Evolutionary conservation across 2,329 filamentous ascomycete genomes (phyloP), one percentile per base, ranked within the genome.

Genomic region (Microsporum canis): DNA sequence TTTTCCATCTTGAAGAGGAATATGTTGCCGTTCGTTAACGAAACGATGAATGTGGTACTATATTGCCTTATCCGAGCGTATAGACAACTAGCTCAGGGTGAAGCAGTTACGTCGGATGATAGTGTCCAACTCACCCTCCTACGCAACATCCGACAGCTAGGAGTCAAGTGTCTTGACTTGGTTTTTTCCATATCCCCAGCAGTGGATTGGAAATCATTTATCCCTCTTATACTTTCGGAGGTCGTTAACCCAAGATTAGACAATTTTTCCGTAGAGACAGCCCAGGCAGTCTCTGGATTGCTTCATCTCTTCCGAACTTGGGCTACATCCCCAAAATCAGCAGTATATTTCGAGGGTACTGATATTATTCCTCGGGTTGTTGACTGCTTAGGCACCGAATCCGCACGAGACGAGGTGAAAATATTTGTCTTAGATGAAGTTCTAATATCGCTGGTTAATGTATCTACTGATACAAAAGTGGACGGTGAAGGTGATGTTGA

Each of bases 391-490:
- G 79, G 80, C 3, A 80, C 88, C 4, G 80, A 83, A 53, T 92
- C 88, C 60, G 84, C 88, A 0, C 94, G 94, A 71, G 88, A 92
- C 64, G 87, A 91, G 61, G 91, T 99, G 61, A 94, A 91, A 69
- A 76, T 88, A 0, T 95, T 89, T 70, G 84, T 91, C 0, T 78
- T 99, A 34, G 81, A 83, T 62, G 76, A 84, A 8, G 86, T 97
- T 47, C 73, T 99, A 51, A 81, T 83, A 49, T 87, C 85, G 61
- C 77, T 92, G 38, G 80, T 90, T 38, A 80, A 79, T 60, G 75
- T 87, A 57, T 81, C 84, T 1, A 76, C 78, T 59, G 17, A 51
- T 8, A 43, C 55, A 34, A 80, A 81, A 1, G 73, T 73, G 62
- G 69, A 75, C 10, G 80, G 84, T 63, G 80, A 79, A 0, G 80